Conservation (phyloP, 768 basidiomycete genomes). For the Pulveroboletus ravenelii region DNA sequence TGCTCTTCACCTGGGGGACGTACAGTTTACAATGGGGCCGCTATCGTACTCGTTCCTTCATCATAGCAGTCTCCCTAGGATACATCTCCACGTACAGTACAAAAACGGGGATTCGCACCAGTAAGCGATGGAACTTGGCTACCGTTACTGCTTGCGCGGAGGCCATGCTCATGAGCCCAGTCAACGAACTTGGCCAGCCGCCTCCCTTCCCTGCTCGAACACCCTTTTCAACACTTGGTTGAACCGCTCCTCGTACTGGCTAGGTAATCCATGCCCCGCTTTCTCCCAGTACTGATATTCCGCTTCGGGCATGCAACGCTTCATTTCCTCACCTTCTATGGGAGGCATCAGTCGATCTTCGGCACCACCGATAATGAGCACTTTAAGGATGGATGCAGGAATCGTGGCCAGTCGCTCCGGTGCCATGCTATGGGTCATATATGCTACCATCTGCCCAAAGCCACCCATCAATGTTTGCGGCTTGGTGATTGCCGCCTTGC, state of each 20-base stretch:
- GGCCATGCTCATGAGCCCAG: not conserved
- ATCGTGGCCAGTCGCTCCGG: slow-evolving; percentile 45
- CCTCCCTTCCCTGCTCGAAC: slow-evolving; percentile 44
- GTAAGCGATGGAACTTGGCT: no score
- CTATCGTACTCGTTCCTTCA: no score
- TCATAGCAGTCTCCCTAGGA: no score
- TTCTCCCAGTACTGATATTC: slow-evolving; percentile 54
- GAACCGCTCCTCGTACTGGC: slow-evolving; percentile 46
- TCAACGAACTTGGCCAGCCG: not conserved
- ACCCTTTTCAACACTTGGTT: slow-evolving; percentile 54
- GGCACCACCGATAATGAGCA: slow-evolving; percentile 64
- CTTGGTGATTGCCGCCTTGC: slow-evolving; percentile 47
- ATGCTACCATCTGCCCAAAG: slow-evolving; percentile 71
- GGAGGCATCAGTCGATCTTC: slow-evolving; percentile 56
- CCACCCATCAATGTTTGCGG: slow-evolving; percentile 58
- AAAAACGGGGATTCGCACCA: no score
- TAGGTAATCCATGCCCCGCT: slow-evolving; percentile 60
- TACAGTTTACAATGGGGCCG: no score
- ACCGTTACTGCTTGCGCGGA: no score
- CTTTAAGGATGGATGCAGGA: slow-evolving; percentile 56
- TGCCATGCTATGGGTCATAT: slow-evolving; percentile 55
- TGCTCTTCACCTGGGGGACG: not conserved
- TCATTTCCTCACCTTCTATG: slow-evolving; percentile 47
- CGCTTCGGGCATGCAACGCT: slow-evolving; percentile 52
- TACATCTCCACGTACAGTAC: no score